Conservation (phyloP, 208 protist genomes). For the Acanthamoeba castellanii region DNA sequence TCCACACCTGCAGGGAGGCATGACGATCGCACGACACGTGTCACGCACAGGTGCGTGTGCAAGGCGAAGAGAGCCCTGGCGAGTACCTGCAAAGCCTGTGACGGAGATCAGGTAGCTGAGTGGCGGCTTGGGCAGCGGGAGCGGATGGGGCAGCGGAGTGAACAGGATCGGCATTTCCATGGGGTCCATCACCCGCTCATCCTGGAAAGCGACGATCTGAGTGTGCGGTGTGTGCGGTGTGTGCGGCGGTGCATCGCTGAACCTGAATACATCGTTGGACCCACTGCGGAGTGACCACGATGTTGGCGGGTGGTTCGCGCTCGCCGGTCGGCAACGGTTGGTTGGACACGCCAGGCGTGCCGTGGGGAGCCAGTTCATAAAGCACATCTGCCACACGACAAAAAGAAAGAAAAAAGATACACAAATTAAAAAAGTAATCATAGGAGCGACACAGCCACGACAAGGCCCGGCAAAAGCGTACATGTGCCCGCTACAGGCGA, state of each 20-base stretch:
- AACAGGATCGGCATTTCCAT: conserved; percentile 26
- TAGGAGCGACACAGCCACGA: not conserved
- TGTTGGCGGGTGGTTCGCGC: not conserved
- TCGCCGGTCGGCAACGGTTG: not conserved
- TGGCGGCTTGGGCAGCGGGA: conserved; percentile 27
- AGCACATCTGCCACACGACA: not conserved
- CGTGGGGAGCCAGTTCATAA: conserved; percentile 14
- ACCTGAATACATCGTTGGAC: conserved; percentile 28
- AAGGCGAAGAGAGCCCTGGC: not conserved
- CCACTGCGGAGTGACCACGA: conserved; percentile 47
- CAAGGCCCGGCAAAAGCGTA: too few relatives aligned
- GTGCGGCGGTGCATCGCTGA: not conserved
- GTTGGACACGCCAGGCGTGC: conserved; percentile 7
- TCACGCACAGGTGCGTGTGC: too few relatives aligned
- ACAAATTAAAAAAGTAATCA: not conserved
- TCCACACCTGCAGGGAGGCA: not conserved
- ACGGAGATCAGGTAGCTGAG: not conserved
- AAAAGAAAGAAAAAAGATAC: not conserved
- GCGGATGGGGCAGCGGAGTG: conserved; percentile 37
- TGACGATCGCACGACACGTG: not conserved
- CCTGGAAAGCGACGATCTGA: not conserved
- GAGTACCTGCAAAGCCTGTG: conserved; percentile 14
- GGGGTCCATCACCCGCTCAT: not conserved
- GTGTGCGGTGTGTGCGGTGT: not conserved
- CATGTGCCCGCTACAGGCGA: not conserved